A percentile compares a stretch with the other conserved stretches of the same genome.
phyloP scores from a whole-genome alignment of 352 stramenopile genomes.

The Peronospora destructor region DNA sequence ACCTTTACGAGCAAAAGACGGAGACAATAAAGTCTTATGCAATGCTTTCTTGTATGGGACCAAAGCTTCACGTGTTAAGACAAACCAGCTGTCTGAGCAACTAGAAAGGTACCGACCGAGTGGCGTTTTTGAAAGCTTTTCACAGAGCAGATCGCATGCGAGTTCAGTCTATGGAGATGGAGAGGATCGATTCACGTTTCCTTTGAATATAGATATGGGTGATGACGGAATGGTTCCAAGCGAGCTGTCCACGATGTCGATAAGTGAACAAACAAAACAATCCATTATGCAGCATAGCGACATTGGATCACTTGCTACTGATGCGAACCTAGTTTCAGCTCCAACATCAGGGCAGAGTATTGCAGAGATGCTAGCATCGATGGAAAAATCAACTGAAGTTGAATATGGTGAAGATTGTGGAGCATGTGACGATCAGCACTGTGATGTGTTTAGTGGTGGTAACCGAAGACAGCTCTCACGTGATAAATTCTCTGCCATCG shows the following conservation, averaged over 20 bases:
- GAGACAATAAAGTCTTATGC: too few relatives aligned
- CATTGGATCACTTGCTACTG: constrained; percentile 3
- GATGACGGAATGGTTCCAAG: constrained; percentile 4
- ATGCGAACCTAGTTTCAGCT: constrained; percentile 6
- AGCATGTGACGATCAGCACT: constrained; percentile 8
- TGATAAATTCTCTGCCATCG: neutral
- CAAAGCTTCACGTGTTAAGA: too few relatives aligned
- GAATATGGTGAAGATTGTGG: constrained; percentile 5
- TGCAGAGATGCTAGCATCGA: constrained; percentile 18
- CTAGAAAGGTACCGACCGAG: too few relatives aligned
- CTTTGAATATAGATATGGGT: neutral
- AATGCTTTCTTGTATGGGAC: too few relatives aligned
- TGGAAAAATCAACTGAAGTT: constrained; percentile 7
- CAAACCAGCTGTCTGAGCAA: too few relatives aligned
- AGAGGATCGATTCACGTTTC: constrained; percentile 1
- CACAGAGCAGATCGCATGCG: neutral
- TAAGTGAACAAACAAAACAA: constrained; percentile 8
- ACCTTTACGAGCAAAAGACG: constrained; percentile 2
- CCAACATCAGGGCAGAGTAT: constrained; percentile 19
- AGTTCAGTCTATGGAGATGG: constrained; percentile 12
- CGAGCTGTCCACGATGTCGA: constrained; percentile 12
- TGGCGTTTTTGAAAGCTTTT: too few relatives aligned
- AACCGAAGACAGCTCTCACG: constrained; percentile 6
- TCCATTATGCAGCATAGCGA: constrained; percentile 13
- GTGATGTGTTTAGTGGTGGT: constrained; percentile 1